Evolutionary conservation across 2,329 filamentous ascomycete species (phyloP), one percentile per base, ranked within the genome.

Genomic region (Helotiales sp.): DNA sequence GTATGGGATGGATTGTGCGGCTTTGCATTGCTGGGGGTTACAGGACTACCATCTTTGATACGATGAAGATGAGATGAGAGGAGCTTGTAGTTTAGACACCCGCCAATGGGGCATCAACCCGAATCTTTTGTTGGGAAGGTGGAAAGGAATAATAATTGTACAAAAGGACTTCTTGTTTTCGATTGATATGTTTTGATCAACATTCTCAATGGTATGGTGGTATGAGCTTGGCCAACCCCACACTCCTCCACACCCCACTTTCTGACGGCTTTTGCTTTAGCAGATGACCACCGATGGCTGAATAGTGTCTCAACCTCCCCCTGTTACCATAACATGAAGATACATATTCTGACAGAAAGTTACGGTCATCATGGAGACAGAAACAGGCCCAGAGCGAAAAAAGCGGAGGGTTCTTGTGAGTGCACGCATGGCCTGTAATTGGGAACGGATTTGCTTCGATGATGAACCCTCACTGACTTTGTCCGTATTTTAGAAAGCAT

Each of bases 401-500:
- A 69, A 69, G 37, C 45, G 65, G 37, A 45, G 69, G 26, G 64
- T 71, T 45, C 67, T 61, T n/a, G 69, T 59, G 40, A 45, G 40
- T 45, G 40, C 17, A 45, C n/a, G n/a, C n/a, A n/a, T n/a, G n/a
- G n/a, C n/a, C n/a, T n/a, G n/a, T n/a, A n/a, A n/a, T n/a, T n/a
- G n/a, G n/a, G n/a, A n/a, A n/a, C n/a, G n/a, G n/a, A n/a, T n/a
- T n/a, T n/a, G n/a, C n/a, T n/a, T n/a, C n/a, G n/a, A n/a, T n/a
- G n/a, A n/a, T n/a, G n/a, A n/a, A n/a, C n/a, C n/a, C n/a, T n/a
- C n/a, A n/a, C n/a, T n/a, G n/a, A 20, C 13, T 17, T 20, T 20
- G 6, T n/a, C 17, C 4, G 40, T 30, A 47, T 10, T 24, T 7
- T 63, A 71, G 69, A 71, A 71, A 69, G 69, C 69, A 8, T 71